Percentiles rank a stretch among this genome's conserved stretches.
Evolutionary conservation across 139 green algal genomes (phyloP).

Genomic region (Choricystis sp.): DNA sequence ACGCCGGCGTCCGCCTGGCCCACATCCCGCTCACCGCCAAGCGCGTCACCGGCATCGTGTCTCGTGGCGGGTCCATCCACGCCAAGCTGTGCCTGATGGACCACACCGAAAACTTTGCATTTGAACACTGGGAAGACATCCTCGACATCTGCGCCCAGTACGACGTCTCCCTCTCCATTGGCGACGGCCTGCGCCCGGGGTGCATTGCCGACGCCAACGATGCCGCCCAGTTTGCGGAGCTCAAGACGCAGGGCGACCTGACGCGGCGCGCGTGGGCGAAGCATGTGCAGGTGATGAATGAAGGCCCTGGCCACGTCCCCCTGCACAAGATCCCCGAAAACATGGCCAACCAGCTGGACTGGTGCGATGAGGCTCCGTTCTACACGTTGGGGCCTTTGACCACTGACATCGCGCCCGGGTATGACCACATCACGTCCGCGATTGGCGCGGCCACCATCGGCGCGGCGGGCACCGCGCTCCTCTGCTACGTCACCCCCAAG

Average conservation of each 20-base stretch:
- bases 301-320: conserved; percentile 87
- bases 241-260: conserved; percentile 86
- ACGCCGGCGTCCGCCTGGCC: conserved; percentile 81
- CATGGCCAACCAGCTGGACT: conserved; percentile 67
- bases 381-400: conserved; percentile 93
- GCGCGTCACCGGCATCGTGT: conserved; percentile 88
- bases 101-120: conserved; percentile 95
- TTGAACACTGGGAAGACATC: conserved; percentile 96
- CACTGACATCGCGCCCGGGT: conserved; percentile 89
- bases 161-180: conserved; percentile 80
- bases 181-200: conserved; percentile 76
- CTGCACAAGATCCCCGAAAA: conserved; percentile 96
- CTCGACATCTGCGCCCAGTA: conserved; percentile 87
- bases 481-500: conserved; percentile 98
- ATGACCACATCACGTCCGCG: conserved; percentile 94
- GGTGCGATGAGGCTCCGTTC: conserved; percentile 88
- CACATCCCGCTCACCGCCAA: conserved; percentile 80
- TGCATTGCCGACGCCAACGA: conserved; percentile 91
- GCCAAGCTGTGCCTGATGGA: conserved; percentile 83
- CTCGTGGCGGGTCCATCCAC: conserved; percentile 84
- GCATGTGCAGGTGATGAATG: conserved; percentile 96
- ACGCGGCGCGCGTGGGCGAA: conserved; percentile 81
- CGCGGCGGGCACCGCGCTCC: conserved; percentile 67
- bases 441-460: conserved; percentile 92
- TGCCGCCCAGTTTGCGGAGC: conserved; percentile 87